Percentiles rank a stretch among this genome's conserved stretches.
Evolutionary conservation across 352 stramenopile species (phyloP).

Genomic region (Phytopythium kandeliae): DNA sequence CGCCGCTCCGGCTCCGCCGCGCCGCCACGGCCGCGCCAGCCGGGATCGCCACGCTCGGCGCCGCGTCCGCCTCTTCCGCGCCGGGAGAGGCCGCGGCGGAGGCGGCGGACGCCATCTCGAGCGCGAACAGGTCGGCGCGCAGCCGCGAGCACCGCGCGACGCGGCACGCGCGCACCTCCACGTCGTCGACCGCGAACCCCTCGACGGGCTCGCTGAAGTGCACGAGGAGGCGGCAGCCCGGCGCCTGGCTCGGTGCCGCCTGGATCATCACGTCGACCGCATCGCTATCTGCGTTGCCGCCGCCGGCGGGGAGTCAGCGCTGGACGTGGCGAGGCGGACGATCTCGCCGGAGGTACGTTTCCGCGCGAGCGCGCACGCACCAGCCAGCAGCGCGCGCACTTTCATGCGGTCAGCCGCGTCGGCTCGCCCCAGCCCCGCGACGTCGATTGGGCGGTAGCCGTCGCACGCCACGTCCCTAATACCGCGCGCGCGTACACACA

Average conservation of each 20-base stretch:
- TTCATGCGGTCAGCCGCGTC: conserved; percentile 62
- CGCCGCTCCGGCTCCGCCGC: conserved; percentile 8
- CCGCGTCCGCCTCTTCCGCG: background rate
- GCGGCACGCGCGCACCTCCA: conserved; percentile 20
- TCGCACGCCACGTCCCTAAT: conserved; percentile 53
- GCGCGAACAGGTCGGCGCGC: conserved; percentile 34
- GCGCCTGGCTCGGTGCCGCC: conserved; percentile 2
- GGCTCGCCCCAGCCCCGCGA: conserved; percentile 34
- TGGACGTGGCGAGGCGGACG: background rate
- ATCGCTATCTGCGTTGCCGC: background rate
- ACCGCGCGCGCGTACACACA: too few species aligned
- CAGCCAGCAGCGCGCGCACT: conserved; percentile 45
- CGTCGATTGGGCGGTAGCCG: conserved; percentile 29
- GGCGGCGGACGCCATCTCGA: conserved; percentile 13
- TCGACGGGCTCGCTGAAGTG: conserved; percentile 67
- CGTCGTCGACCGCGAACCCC: conserved; percentile 59
- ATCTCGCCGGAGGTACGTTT: too few species aligned
- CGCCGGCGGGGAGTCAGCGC: too few species aligned
- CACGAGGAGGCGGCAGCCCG: conserved; percentile 27
- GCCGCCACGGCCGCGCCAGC: conserved; percentile 11
- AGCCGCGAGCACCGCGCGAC: conserved; percentile 36
- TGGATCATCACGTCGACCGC: conserved; percentile 13
- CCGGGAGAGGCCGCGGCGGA: background rate
- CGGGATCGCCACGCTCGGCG: conserved; percentile 12
- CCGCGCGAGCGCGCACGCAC: conserved; percentile 13